Evolutionary conservation across 2,329 filamentous ascomycete species (phyloP).

Genomic region (Colletotrichum sp.): DNA sequence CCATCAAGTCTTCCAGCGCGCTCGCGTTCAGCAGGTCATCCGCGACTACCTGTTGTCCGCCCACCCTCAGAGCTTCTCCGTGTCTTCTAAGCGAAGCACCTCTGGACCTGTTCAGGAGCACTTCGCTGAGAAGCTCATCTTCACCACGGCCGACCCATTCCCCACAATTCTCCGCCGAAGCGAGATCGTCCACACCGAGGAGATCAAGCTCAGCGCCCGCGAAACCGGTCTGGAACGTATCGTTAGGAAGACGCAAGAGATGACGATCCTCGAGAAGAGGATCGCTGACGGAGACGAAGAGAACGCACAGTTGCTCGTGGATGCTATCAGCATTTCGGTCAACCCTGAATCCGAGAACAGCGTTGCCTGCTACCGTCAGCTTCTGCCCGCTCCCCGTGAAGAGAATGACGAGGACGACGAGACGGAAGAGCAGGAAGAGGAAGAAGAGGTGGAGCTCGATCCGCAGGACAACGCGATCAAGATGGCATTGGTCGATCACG

Average conservation of each 20-base stretch:
- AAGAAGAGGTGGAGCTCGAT: constrained; percentile 53
- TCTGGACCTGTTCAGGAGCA: constrained; percentile 74
- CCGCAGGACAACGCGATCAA: constrained; percentile 79
- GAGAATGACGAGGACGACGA: constrained; percentile 40
- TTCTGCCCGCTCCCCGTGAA: constrained; percentile 64
- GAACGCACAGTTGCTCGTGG: constrained; percentile 71
- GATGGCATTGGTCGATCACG: constrained; percentile 87
- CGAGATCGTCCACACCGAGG: constrained; percentile 76
- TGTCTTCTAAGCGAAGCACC: constrained; percentile 74
- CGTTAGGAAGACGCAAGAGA: constrained; percentile 87
- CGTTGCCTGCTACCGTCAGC: constrained; percentile 76
- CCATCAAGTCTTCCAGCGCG: constrained; percentile 86
- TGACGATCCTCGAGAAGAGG: constrained; percentile 77
- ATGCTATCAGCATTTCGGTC: constrained; percentile 79
- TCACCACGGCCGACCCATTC: constrained; percentile 83
- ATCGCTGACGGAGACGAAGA: constrained; percentile 76
- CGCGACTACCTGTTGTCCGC: constrained; percentile 86
- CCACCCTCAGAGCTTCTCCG: constrained; percentile 78
- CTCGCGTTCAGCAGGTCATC: constrained; percentile 81
- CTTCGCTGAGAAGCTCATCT: constrained; percentile 83
- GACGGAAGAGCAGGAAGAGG: constrained; percentile 50
- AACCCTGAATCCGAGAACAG: constrained; percentile 77
- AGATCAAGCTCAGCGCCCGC: constrained; percentile 72
- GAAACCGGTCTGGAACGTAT: constrained; percentile 93
- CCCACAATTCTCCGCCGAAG: constrained; percentile 89